Evolutionary conservation across 306 rosid genomes (phyloP), one percentile per base, ranked within the genome.

Genomic region (Medicago arabica): DNA sequence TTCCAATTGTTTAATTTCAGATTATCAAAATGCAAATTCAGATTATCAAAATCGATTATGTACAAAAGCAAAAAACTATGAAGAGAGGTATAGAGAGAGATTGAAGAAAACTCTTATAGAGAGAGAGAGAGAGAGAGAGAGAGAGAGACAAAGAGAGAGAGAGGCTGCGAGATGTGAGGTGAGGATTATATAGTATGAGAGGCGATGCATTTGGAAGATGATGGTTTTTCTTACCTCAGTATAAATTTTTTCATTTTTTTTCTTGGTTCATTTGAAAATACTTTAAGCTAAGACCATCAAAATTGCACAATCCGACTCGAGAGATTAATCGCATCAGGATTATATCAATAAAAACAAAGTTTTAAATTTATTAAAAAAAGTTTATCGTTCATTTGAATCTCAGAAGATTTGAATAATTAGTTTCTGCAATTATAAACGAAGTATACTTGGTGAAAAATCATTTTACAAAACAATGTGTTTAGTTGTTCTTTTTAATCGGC

Each of bases 11-110:
- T 84, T 13, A 1, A 77, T 51, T 83, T 85, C 86, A 75, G 92
- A 88, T 87, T 86, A 84, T 75, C 82, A 82, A 91, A 94, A 94
- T 85, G 93, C 88, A 79, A 92, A 87, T 90, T 86, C 86, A 87
- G 86, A 83, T 87, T 87, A 81, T 77, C 85, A 83, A 89, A 89
- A 89, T 85, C 82, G 90, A 88, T 87, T 82, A 82, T 83, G 34
- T 67, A 78, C 64, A 76, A 71, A 77, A 50, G 21, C 19, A 23
- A 78, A 80, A 34, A 34, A 72, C 74, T 76, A 74, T 8, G 67
- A 78, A 81, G 83, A 85, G 72, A 78, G 38, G 31, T 50, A 43
- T 38, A 69, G 34, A 69, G 34, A 79, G 81, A 79, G 72, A 82
- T 75, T 63, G 84, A 11, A 88, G 86, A 86, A 61, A 72, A 79